These are phyloP conservation scores for Murraya paniculata DNA, from an alignment of 345 rosid species.

Conservation along the genomic window DNA sequence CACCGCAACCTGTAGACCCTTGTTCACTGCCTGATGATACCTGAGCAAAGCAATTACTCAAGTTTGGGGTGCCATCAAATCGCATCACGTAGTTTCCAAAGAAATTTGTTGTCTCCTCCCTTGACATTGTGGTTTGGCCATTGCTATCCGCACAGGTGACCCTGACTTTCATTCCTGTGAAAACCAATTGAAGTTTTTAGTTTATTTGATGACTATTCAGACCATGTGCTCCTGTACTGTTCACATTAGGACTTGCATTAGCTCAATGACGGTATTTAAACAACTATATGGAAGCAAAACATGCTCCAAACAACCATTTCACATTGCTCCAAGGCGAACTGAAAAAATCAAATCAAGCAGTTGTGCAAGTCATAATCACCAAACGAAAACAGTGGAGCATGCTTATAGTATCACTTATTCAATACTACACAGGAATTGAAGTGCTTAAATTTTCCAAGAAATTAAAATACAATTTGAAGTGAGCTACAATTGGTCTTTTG, in stretches of 20 bases:
- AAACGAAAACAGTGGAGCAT: neutral
- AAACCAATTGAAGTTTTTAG: neutral
- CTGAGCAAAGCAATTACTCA: conserved; percentile 67
- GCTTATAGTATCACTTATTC: neutral
- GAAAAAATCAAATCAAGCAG: neutral
- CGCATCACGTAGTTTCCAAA: conserved; percentile 68
- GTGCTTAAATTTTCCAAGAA: neutral
- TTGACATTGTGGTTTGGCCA: conserved; percentile 61
- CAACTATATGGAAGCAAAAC: neutral
- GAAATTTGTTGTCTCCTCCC: conserved; percentile 69
- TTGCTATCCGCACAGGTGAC: conserved; percentile 53
- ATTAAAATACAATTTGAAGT: neutral
- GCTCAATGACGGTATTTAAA: neutral
- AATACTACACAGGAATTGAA: neutral
- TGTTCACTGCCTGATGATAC: conserved; percentile 49
- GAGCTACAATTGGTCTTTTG: neutral
- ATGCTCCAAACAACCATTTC: neutral
- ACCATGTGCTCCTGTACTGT: neutral
- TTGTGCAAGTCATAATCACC: neutral
- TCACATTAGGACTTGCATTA: neutral
- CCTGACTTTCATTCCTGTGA: conserved; percentile 57
- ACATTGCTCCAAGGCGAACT: neutral
- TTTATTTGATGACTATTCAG: neutral
- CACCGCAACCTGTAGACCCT: conserved; percentile 42
- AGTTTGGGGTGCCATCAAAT: conserved; percentile 73